Conservation (phyloP, 2,329 filamentous ascomycete genomes). For the Colletotrichum cereale region DNA sequence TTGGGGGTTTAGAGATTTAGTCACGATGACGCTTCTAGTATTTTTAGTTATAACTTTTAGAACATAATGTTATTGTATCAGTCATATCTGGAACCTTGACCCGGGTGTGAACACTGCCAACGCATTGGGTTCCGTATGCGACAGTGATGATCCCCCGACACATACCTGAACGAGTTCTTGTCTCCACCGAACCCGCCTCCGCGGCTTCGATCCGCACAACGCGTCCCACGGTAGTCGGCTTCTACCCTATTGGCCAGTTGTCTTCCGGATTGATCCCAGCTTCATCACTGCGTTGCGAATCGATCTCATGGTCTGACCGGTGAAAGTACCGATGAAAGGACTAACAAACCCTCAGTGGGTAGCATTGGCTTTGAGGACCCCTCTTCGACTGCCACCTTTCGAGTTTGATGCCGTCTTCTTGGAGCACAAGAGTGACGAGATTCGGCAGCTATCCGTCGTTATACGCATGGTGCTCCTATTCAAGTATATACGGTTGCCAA, state of each 20-base stretch:
- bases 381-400: too few species aligned
- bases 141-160: neutral
- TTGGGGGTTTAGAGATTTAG: neutral
- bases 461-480: too few species aligned
- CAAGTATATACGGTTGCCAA: neutral
- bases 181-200: neutral
- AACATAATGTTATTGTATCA: slow-evolving; percentile 3
- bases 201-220: neutral
- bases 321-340: neutral
- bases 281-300: neutral
- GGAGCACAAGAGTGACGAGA: neutral
- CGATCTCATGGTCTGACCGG: neutral
- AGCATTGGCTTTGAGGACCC: too few species aligned
- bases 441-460: too few species aligned
- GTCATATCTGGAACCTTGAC: too few species aligned
- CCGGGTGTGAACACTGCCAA: neutral
- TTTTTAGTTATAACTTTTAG: neutral
- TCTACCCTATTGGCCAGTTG: neutral
- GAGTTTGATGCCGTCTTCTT: neutral
- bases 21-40: neutral
- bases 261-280: neutral
- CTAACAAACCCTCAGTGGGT: neutral
- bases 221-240: neutral
- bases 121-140: neutral
- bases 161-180: neutral